These are phyloP conservation scores for Orbilia ellipsospora DNA, from an alignment of 2,329 filamentous ascomycete genomes.

Conservation along the genomic window DNA sequence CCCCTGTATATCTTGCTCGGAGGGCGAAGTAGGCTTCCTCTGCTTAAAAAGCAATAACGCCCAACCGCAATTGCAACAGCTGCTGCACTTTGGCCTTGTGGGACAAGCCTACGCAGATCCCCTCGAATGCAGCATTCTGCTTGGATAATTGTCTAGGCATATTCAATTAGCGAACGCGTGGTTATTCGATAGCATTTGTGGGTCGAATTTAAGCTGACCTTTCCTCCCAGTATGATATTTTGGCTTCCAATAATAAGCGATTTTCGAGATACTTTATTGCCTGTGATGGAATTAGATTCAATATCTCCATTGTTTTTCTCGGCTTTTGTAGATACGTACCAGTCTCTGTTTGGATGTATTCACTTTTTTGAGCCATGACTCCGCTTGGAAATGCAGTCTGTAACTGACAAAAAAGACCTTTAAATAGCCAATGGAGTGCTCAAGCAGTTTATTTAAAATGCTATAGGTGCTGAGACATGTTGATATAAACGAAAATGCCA, in stretches of 20 bases:
- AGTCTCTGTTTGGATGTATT: constrained; percentile 54
- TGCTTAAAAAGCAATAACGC: constrained; percentile 87
- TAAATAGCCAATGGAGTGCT: too few species aligned
- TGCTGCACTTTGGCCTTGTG: constrained; percentile 62
- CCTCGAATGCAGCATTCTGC: constrained; percentile 93
- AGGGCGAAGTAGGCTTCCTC: constrained; percentile 80
- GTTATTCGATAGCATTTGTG: background rate
- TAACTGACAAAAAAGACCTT: too few species aligned
- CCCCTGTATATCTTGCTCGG: constrained; percentile 85
- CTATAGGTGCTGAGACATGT: too few species aligned
- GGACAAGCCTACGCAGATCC: constrained; percentile 76
- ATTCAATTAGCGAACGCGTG: background rate
- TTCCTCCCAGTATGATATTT: constrained; percentile 96
- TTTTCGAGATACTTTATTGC: constrained; percentile 96
- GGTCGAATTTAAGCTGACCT: constrained; percentile 34
- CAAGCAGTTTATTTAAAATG: too few species aligned
- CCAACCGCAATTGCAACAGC: constrained; percentile 85
- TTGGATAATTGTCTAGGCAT: constrained; percentile 80
- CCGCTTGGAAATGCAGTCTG: too few species aligned
- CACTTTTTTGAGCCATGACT: constrained; percentile 46
- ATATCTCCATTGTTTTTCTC: too few species aligned
- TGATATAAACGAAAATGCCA: background rate
- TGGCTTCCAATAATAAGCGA: constrained; percentile 92
- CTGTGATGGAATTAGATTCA: constrained; percentile 61
- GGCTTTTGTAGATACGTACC: too few species aligned